Conservation (phyloP, 2,329 filamentous ascomycete genomes). For the Microsporum ferrugineum region DNA sequence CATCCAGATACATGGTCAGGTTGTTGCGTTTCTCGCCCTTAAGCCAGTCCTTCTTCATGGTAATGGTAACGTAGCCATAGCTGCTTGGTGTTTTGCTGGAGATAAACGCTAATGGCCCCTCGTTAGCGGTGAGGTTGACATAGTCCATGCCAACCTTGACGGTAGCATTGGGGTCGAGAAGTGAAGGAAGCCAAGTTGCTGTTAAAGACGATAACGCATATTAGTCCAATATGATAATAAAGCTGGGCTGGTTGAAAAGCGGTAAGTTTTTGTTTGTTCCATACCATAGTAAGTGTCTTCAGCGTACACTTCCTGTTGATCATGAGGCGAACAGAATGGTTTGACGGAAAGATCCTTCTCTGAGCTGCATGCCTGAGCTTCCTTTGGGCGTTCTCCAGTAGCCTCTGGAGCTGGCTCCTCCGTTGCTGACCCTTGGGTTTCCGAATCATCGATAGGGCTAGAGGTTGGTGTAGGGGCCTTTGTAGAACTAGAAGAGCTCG, state of each 20-base stretch:
- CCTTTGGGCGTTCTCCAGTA: neutral
- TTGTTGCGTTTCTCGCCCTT: slow-evolving; percentile 28
- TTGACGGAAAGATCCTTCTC: slow-evolving; percentile 7
- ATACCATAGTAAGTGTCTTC: slow-evolving; percentile 14
- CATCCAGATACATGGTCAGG: slow-evolving; percentile 28
- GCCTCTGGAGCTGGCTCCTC: neutral
- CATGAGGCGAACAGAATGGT: slow-evolving; percentile 13
- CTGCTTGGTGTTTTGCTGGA: slow-evolving; percentile 28
- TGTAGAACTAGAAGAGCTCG: neutral
- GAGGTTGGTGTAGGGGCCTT: neutral
- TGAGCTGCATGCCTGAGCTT: slow-evolving; percentile 10
- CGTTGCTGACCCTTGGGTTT: neutral
- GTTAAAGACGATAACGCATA: neutral
- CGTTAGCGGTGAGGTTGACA: slow-evolving; percentile 22
- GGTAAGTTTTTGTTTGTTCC: neutral
- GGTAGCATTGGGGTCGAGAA: slow-evolving; percentile 23
- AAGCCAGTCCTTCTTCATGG: slow-evolving; percentile 32
- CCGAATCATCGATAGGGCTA: neutral
- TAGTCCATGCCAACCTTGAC: slow-evolving; percentile 27
- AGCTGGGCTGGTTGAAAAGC: neutral
- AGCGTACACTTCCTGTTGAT: slow-evolving; percentile 11
- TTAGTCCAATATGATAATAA: slow-evolving; percentile 5
- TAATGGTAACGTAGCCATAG: slow-evolving; percentile 29
- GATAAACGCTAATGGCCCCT: slow-evolving; percentile 27
- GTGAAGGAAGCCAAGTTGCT: slow-evolving; percentile 30